Conservation (phyloP, 2,329 filamentous ascomycete species). For the Cadophora sp. region DNA sequence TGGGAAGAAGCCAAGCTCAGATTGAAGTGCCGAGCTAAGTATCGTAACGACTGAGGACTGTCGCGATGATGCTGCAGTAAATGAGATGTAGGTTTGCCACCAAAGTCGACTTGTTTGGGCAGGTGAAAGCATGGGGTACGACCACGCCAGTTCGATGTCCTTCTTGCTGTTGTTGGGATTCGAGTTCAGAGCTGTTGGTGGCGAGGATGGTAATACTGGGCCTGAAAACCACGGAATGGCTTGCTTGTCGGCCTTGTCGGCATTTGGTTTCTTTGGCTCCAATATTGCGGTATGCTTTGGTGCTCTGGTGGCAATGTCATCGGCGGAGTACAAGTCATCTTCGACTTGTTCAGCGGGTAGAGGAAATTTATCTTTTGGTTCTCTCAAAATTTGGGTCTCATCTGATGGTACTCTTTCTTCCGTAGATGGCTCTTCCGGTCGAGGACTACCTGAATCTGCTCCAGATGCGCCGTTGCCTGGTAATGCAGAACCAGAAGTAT, state of each 20-base stretch:
- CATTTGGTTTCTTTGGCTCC: background rate
- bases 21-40: slow-evolving; percentile 7
- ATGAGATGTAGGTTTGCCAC: slow-evolving; percentile 26
- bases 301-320: no score
- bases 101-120: slow-evolving; percentile 23
- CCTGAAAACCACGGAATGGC: background rate
- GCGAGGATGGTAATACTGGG: no score
- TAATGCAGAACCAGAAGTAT: background rate
- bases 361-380: no score
- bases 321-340: no score
- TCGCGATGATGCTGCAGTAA: slow-evolving; percentile 4
- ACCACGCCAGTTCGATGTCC: slow-evolving; percentile 3
- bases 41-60: background rate
- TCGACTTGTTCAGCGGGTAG: no score
- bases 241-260: background rate
- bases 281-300: background rate
- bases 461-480: no score
- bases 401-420: no score
- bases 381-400: no score
- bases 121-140: slow-evolving; percentile 8
- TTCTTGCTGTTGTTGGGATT: background rate
- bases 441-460: background rate
- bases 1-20: background rate
- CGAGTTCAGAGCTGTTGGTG: background rate
- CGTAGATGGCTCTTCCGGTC: background rate